phyloP scores from a whole-genome alignment of 2,329 filamentous ascomycete genomes.

The Pyricularia sp. region DNA sequence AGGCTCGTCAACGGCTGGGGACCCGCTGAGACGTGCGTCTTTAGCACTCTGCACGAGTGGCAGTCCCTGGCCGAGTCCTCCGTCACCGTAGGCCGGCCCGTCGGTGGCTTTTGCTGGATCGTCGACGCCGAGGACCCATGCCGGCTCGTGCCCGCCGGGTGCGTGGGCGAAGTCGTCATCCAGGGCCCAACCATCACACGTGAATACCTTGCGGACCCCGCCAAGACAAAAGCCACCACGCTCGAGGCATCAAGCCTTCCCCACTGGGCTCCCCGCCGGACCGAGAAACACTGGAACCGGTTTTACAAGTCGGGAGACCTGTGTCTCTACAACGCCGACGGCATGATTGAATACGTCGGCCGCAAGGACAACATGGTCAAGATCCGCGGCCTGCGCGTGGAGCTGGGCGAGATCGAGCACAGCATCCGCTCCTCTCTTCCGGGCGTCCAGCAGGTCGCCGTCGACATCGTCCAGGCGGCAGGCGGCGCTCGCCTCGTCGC shows the following conservation, averaged over 20 bases:
- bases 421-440: constrained; percentile 1
- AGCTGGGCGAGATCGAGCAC: constrained; percentile 9
- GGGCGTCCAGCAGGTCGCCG: not conserved
- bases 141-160: constrained; percentile 12
- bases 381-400: constrained; percentile 10
- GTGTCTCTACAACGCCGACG: constrained; percentile 3
- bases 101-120: constrained; percentile 9
- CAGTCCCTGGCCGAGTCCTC: not conserved
- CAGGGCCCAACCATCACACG: constrained; percentile 13
- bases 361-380: constrained; percentile 11
- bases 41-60: constrained; percentile 8
- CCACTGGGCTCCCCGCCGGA: not conserved
- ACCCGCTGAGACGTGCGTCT: constrained; percentile 10
- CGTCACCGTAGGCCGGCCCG: constrained; percentile 1
- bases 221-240: constrained; percentile 11
- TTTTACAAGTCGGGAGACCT: not conserved
- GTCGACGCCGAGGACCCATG: constrained; percentile 12
- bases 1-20: constrained; percentile 12
- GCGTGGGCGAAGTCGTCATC: constrained; percentile 15
- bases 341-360: constrained; percentile 9
- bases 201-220: constrained; percentile 14
- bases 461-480: not conserved
- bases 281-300: not conserved
- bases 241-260: constrained; percentile 1
- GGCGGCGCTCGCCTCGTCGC: constrained; percentile 1